These are phyloP conservation scores for Handroanthus guayacan DNA, from an alignment of 257 asterid genomes.

Conservation along the genomic window DNA sequence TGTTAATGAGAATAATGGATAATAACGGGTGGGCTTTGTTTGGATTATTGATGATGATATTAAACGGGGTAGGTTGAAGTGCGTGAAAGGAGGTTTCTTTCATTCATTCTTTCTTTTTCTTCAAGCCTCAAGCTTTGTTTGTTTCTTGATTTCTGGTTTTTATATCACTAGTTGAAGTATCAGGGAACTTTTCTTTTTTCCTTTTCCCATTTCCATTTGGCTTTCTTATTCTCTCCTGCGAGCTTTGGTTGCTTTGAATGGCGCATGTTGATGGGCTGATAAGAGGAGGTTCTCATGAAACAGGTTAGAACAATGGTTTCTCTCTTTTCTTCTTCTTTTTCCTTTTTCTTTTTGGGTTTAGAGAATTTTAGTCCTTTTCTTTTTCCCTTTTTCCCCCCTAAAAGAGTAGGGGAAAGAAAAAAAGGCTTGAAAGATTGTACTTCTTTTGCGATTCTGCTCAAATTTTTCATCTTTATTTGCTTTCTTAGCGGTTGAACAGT, in stretches of 20 bases:
- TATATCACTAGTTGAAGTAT: slow-evolving; percentile 26
- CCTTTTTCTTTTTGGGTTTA: slow-evolving; percentile 31
- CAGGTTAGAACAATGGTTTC: slow-evolving; percentile 47
- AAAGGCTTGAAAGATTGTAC: slow-evolving; percentile 10
- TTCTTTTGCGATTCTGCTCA: slow-evolving; percentile 16
- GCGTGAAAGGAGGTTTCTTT: slow-evolving; percentile 44
- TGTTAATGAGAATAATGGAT: slow-evolving; percentile 43
- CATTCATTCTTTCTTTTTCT: slow-evolving; percentile 9
- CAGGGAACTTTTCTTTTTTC: background rate
- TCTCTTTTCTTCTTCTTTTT: slow-evolving; percentile 28
- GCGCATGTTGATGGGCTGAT: slow-evolving; percentile 53
- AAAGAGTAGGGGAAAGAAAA: background rate
- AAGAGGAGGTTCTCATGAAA: slow-evolving; percentile 48
- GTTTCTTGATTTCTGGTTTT: slow-evolving; percentile 12
- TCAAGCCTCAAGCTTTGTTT: slow-evolving; percentile 38
- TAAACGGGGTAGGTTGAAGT: slow-evolving; percentile 54
- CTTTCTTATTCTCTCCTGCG: slow-evolving; percentile 22
- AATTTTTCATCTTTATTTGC: slow-evolving; percentile 16
- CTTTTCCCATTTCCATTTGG: background rate
- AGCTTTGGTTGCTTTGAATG: slow-evolving; percentile 46
- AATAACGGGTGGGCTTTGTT: slow-evolving; percentile 46
- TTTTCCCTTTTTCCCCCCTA: background rate
- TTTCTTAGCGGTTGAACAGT: slow-evolving; percentile 12
- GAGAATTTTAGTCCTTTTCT: slow-evolving; percentile 11
- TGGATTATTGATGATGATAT: slow-evolving; percentile 48